These are phyloP conservation scores for Serendipita sp. DNA, from an alignment of 768 basidiomycete genomes.

Conservation along the genomic window DNA sequence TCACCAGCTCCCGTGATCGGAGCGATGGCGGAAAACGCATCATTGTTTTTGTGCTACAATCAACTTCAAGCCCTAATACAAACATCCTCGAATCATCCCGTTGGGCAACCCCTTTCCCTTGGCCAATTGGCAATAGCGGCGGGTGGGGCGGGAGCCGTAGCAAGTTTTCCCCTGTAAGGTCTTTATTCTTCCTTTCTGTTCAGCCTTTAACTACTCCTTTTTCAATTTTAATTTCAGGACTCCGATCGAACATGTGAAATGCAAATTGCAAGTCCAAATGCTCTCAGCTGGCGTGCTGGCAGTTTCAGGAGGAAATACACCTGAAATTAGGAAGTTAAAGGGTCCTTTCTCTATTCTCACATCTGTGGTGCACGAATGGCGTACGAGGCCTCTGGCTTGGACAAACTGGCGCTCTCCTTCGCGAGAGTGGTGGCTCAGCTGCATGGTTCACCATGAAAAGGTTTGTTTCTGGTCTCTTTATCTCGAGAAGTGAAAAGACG, in stretches of 20 bases:
- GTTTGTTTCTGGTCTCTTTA: slow-evolving; percentile 44
- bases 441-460: slow-evolving; percentile 91
- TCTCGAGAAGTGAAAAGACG: slow-evolving; percentile 34
- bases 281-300: slow-evolving; percentile 25
- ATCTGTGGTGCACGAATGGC: slow-evolving; percentile 49
- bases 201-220: neutral
- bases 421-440: slow-evolving; percentile 80
- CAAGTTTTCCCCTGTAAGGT: slow-evolving; percentile 75
- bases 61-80: slow-evolving; percentile 52
- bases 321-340: slow-evolving; percentile 28
- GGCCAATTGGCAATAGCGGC: slow-evolving; percentile 64
- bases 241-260: slow-evolving; percentile 89
- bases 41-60: slow-evolving; percentile 73
- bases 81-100: slow-evolving; percentile 20
- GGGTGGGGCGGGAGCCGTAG: slow-evolving; percentile 69
- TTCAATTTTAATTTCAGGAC: slow-evolving; percentile 33
- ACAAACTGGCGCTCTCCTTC: slow-evolving; percentile 81
- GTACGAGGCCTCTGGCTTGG: slow-evolving; percentile 89
- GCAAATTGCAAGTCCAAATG: slow-evolving; percentile 96
- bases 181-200: neutral
- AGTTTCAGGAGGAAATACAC: slow-evolving; percentile 9
- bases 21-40: slow-evolving; percentile 84
- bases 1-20: slow-evolving; percentile 81
- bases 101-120: slow-evolving; percentile 33
- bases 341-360: slow-evolving; percentile 59